Percentiles rank a stretch among this genome's conserved stretches.
phyloP scores from a whole-genome alignment of 164 flowering plant genomes.

The Tetrastigma voinierianum region DNA sequence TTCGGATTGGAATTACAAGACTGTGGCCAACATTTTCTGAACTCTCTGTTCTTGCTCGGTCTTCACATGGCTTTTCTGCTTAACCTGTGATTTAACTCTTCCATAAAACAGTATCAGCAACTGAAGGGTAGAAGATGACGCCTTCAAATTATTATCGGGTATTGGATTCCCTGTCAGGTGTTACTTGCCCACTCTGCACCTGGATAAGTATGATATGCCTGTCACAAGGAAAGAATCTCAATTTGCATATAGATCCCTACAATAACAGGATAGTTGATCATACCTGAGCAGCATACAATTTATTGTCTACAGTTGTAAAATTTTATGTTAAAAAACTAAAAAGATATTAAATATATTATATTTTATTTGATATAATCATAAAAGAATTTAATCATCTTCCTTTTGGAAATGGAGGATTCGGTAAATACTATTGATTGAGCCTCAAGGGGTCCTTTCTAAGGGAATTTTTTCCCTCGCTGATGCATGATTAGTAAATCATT shows the following conservation, averaged over 20 bases:
- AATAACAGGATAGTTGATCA: background rate
- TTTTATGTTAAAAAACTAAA: too few relatives aligned
- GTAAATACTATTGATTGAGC: too few relatives aligned
- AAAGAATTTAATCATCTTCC: too few relatives aligned
- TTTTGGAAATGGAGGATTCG: too few relatives aligned
- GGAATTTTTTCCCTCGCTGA: too few relatives aligned
- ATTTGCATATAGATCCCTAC: background rate
- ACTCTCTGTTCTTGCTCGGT: conserved; percentile 46
- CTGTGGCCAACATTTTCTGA: conserved; percentile 10
- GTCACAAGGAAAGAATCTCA: conserved; percentile 5
- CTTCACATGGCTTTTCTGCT: conserved; percentile 50
- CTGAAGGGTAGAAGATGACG: conserved; percentile 43
- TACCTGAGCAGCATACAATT: background rate
- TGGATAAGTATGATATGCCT: conserved; percentile 91
- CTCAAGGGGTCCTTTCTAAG: too few relatives aligned
- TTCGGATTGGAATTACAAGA: background rate
- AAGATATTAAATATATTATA: too few relatives aligned
- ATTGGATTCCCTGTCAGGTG: conserved; percentile 35
- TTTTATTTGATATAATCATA: too few relatives aligned
- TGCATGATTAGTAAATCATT: too few relatives aligned
- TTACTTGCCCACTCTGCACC: conserved; percentile 70
- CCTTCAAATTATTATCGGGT: conserved; percentile 11
- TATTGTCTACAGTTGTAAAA: too few relatives aligned
- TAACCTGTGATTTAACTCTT: conserved; percentile 68
- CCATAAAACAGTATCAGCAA: conserved; percentile 61